Evolutionary conservation across 768 basidiomycete genomes (phyloP).

Genomic region (Coprinopsis cinerea): DNA sequence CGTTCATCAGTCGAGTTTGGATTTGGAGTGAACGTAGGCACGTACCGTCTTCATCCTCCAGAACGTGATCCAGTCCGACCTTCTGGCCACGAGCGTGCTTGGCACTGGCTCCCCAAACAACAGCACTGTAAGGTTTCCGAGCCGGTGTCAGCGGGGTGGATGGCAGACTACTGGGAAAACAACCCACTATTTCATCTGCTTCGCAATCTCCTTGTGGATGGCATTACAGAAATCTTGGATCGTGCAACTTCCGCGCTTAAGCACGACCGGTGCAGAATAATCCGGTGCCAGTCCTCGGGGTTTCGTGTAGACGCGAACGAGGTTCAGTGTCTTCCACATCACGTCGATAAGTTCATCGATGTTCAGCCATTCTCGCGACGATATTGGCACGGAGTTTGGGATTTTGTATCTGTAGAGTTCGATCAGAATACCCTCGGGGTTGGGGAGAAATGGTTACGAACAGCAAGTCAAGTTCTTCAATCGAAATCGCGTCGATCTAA

Average conservation of each 20-base stretch:
- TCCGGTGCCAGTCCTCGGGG: conserved; percentile 89
- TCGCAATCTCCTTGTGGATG: conserved; percentile 96
- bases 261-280: conserved; percentile 85
- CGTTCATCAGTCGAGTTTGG: no score
- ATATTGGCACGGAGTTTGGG: conserved; percentile 91
- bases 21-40: conserved; percentile 47
- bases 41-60: conserved; percentile 87
- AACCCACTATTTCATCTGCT: conserved; percentile 92
- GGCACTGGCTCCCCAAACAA: conserved; percentile 97
- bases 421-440: neutral
- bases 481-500: conserved; percentile 96
- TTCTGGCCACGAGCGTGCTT: conserved; percentile 97
- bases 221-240: conserved; percentile 90
- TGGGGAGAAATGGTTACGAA: conserved; percentile 28
- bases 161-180: neutral
- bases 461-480: conserved; percentile 93
- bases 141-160: neutral
- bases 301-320: conserved; percentile 96
- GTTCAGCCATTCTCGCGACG: conserved; percentile 93
- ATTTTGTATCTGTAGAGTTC: conserved; percentile 66
- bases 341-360: conserved; percentile 87
- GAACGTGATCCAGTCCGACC: conserved; percentile 78
- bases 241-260: conserved; percentile 56
- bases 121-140: conserved; percentile 42
- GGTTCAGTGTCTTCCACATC: conserved; percentile 92